These are phyloP conservation scores for Alternaria angustiovoidea DNA, from an alignment of 2,329 filamentous ascomycete species.

Conservation along the genomic window DNA sequence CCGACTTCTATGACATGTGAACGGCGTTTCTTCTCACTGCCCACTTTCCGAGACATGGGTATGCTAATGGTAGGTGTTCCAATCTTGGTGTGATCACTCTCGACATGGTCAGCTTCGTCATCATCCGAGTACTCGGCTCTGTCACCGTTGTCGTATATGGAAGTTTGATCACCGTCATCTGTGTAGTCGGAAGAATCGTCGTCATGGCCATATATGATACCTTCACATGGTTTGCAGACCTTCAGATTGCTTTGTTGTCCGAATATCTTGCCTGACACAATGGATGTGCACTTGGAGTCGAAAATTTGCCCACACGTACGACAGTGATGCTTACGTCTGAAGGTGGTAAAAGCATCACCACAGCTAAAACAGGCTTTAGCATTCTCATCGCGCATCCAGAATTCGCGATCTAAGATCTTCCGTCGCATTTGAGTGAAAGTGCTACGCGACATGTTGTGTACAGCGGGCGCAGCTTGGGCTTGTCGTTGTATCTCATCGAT, in stretches of 20 bases:
- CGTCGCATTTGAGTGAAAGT: conserved; percentile 72
- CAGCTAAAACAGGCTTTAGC: conserved; percentile 97
- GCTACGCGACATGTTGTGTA: conserved; percentile 51
- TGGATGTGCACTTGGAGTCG: conserved; percentile 91
- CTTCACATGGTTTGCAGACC: conserved; percentile 91
- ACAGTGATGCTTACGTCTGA: conserved; percentile 95
- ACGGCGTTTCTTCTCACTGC: conserved; percentile 80
- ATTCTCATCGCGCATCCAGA: conserved; percentile 99
- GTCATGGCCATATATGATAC: conserved; percentile 87
- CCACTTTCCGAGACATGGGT: conserved; percentile 69
- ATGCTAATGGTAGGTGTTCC: conserved; percentile 70
- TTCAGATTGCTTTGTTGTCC: conserved; percentile 84
- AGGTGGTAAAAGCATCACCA: conserved; percentile 88
- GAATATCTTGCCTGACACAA: conserved; percentile 88
- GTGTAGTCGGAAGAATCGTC: conserved; percentile 94
- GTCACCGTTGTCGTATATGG: conserved; percentile 58
- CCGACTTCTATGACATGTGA: conserved; percentile 93
- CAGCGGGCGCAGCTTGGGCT: conserved; percentile 28
- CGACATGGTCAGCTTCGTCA: conserved; percentile 36
- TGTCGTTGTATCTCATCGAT: conserved; percentile 44
- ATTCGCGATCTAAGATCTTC: conserved; percentile 91
- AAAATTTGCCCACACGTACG: conserved; percentile 97
- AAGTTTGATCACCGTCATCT: conserved; percentile 73
- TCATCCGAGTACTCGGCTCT: conserved; percentile 29
- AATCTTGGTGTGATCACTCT: conserved; percentile 54